Base-by-base conservation (phyloP, 2,329 filamentous ascomycete species). In the Cercospora berteroae region DNA sequence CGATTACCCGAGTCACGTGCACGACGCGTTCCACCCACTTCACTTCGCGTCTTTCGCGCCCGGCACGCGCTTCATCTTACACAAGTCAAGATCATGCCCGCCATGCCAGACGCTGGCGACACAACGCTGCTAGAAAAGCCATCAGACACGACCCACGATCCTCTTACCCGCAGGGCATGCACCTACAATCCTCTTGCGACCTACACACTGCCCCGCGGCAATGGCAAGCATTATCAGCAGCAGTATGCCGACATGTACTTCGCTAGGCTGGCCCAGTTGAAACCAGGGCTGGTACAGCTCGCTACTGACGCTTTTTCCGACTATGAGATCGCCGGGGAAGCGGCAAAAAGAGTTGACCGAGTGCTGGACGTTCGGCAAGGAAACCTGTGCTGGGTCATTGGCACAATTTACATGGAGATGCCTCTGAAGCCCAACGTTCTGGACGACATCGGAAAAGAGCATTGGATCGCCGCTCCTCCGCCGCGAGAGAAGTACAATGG, bases 161-260 rank as follows among this genome's bases (percentile, higher is more conserved):
- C 77, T 16, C 72, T 86, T 23, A 81, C 87, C 59, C 89, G 90
- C 65, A 82, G 79, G 57, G 72, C 83, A 20, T 89, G 87, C 3
- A 74, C 80, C 64, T 98, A 97, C 83, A 89, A 88, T 65, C 89
- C 94, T 0, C 84, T 96, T 29, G 82, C 88, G 64, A 90, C 89
- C 7, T 98, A 93, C 79, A 82, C 83, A 59, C 87, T 98, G 9
- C 86, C 91, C 25, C 89, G 83, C 70, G 86, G 86, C 27, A 79
- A 83, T 50, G 80, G 83, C 39, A 83, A 85, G 69, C 90, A 93
- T 64, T 99, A 98, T 79, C 85, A 94, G 78, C 95, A 98, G 79
- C 95, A 99, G 81, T 99, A 92, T 86, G 92, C 91, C 70, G 95
- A 99, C 80, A 94, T 98, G 88, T 99, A 99, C 84, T 99, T 97